Evolutionary conservation across 257 asterid genomes (phyloP).

Genomic region (Salvia splendens): DNA sequence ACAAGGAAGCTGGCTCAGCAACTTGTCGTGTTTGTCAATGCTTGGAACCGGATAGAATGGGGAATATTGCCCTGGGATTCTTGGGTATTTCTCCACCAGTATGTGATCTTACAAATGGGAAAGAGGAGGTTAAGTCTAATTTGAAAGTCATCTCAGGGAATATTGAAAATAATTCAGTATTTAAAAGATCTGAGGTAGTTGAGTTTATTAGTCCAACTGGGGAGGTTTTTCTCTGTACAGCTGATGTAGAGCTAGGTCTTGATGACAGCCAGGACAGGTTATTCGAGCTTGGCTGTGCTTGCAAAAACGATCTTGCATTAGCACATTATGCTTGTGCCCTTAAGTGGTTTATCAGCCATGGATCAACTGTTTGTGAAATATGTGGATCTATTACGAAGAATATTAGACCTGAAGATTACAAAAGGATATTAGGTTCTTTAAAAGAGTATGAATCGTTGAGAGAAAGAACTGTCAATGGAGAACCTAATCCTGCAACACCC

Average conservation of each 20-base stretch:
- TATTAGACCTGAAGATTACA: slow-evolving; percentile 58
- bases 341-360: slow-evolving; percentile 92
- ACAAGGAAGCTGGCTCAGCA: slow-evolving; percentile 51
- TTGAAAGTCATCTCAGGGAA: slow-evolving; percentile 36
- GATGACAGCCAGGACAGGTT: slow-evolving; percentile 62
- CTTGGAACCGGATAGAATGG: slow-evolving; percentile 72
- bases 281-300: slow-evolving; percentile 82
- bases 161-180: slow-evolving; percentile 39
- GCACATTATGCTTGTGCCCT: slow-evolving; percentile 93
- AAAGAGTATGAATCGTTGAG: slow-evolving; percentile 73
- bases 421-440: slow-evolving; percentile 61
- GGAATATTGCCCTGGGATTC: slow-evolving; percentile 67
- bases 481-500: slow-evolving; percentile 60
- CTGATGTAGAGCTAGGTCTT: slow-evolving; percentile 67
- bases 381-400: slow-evolving; percentile 70
- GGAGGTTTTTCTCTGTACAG: slow-evolving; percentile 75
- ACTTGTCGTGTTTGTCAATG: slow-evolving; percentile 96
- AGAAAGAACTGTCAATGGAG: slow-evolving; percentile 70
- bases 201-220: slow-evolving; percentile 85
- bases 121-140: slow-evolving; percentile 45
- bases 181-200: slow-evolving; percentile 58
- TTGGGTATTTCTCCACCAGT: slow-evolving; percentile 66
- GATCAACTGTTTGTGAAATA: slow-evolving; percentile 84
- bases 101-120: slow-evolving; percentile 32
- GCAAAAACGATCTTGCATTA: slow-evolving; percentile 84